These are phyloP conservation scores for Phalaenopsis aphrodite DNA, from an alignment of 106 monocot species.

Conservation along the genomic window DNA sequence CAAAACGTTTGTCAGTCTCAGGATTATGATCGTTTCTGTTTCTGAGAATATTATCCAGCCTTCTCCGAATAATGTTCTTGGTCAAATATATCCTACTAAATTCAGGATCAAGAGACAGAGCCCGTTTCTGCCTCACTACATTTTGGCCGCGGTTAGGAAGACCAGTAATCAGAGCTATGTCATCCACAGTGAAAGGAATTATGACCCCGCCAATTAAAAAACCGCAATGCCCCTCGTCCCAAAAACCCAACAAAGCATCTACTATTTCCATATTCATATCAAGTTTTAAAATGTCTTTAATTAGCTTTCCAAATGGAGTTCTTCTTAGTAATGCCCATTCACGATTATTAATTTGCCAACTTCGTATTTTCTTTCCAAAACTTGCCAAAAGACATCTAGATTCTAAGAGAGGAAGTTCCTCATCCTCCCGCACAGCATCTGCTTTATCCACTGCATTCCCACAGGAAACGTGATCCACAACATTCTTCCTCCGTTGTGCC, in stretches of 20 bases:
- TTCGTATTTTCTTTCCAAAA: not conserved
- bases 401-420: not conserved
- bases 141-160: not conserved
- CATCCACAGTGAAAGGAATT: not conserved
- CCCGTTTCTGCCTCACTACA: not conserved
- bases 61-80: not conserved
- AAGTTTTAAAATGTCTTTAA: constrained; percentile 3
- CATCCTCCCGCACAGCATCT: not conserved
- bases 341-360: not conserved
- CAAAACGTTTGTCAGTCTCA: not conserved
- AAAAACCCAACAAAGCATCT: not conserved
- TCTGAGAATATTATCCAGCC: not conserved
- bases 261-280: constrained; percentile 7
- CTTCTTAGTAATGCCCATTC: constrained; percentile 1
- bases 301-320: constrained; percentile 7
- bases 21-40: not conserved
- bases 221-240: constrained; percentile 7
- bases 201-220: not conserved
- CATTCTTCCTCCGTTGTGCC: not conserved
- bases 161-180: constrained; percentile 6
- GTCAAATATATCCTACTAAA: not conserved
- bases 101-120: not conserved
- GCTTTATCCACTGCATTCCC: not conserved
- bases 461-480: not conserved
- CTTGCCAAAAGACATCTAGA: not conserved